These are phyloP conservation scores for Cladosporium sp. DNA, from an alignment of 2,329 filamentous ascomycete genomes.

Conservation along the genomic window DNA sequence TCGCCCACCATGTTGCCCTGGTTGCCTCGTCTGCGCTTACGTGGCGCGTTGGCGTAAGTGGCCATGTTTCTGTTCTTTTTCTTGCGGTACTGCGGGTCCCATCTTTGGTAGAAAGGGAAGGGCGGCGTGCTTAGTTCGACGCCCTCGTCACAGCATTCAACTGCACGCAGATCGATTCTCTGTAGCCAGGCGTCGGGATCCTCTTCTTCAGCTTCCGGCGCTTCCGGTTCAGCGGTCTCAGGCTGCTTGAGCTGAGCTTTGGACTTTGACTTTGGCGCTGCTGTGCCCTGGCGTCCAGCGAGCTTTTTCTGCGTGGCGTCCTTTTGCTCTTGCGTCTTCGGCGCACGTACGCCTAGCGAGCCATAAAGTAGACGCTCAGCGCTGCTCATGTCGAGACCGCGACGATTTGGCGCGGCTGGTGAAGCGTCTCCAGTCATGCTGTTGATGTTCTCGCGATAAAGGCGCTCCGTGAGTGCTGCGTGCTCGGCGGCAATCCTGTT, in stretches of 20 bases:
- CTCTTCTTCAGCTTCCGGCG: constrained; percentile 18
- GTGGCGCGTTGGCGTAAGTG: constrained; percentile 41
- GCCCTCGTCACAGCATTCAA: constrained; percentile 78
- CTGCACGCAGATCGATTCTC: constrained; percentile 73
- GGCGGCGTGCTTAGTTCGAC: constrained; percentile 73
- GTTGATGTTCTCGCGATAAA: constrained; percentile 3
- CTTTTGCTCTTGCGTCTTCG: constrained; percentile 69
- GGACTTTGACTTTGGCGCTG: constrained; percentile 4
- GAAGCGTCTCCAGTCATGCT: background rate
- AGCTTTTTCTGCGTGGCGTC: constrained; percentile 62
- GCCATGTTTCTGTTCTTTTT: constrained; percentile 33
- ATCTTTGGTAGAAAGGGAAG: constrained; percentile 82
- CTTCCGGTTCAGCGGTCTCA: constrained; percentile 23
- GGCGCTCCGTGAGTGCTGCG: constrained; percentile 4
- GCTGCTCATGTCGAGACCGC: constrained; percentile 59
- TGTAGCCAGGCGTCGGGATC: constrained; percentile 62
- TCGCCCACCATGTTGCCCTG: constrained; percentile 56
- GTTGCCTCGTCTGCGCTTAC: constrained; percentile 45
- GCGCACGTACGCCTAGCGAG: constrained; percentile 68
- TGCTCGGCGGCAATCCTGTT: constrained; percentile 11
- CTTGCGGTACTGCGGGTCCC: constrained; percentile 71
- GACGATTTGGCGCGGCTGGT: background rate
- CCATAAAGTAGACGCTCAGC: constrained; percentile 71
- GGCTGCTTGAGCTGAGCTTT: constrained; percentile 20
- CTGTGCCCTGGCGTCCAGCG: constrained; percentile 22